Conservation (phyloP, 257 asterid genomes). For the Gynochthodes officinalis region DNA sequence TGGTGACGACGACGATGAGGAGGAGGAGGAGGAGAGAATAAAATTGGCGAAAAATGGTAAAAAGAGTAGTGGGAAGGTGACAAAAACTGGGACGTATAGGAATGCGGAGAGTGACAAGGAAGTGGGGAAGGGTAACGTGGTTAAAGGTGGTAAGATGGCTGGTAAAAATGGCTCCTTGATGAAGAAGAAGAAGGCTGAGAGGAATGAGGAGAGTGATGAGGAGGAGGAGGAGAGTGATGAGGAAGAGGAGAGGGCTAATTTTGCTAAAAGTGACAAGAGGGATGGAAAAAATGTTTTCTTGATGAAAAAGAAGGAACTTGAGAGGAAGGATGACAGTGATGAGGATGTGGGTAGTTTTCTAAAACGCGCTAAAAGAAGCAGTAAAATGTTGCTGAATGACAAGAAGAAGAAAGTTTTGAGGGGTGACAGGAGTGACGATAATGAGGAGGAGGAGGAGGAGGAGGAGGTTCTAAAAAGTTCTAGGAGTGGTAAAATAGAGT, state of each 20-base stretch:
- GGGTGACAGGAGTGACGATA: conserved; percentile 1
- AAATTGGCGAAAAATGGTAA: neutral
- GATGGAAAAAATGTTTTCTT: neutral
- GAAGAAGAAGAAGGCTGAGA: conserved; percentile 9
- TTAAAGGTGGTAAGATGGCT: neutral
- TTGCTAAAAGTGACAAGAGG: neutral
- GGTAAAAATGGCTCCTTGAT: neutral
- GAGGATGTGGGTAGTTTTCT: conserved; percentile 8
- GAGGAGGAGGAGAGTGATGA: conserved; percentile 7
- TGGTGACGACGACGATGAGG: neutral
- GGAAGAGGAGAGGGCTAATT: conserved; percentile 11
- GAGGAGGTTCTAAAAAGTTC: neutral
- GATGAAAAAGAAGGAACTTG: conserved; percentile 8
- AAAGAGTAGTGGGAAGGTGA: neutral
- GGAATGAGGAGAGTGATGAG: neutral
- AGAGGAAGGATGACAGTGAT: neutral
- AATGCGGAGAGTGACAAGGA: neutral
- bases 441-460: conserved; percentile 11
- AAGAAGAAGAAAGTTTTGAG: conserved; percentile 4
- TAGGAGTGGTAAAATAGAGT: neutral
- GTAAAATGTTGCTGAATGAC: neutral
- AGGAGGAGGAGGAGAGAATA: neutral
- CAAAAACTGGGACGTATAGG: neutral
- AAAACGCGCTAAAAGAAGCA: conserved; percentile 1
- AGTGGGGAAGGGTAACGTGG: neutral